These are phyloP conservation scores for Discostella stelligeroides DNA, from an alignment of 108 stramenopile genomes.

Conservation along the genomic window DNA sequence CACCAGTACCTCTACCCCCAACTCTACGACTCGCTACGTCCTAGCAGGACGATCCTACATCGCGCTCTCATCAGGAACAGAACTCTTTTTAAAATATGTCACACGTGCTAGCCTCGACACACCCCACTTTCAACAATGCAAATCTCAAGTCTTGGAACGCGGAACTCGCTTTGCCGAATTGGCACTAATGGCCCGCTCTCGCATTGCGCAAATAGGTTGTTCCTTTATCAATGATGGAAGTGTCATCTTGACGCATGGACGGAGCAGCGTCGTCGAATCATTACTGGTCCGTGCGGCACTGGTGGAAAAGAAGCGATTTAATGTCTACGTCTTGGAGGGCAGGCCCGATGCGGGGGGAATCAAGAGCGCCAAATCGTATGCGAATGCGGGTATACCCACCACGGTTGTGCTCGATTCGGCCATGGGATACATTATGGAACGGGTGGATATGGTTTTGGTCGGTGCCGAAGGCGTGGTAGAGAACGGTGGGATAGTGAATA, in stretches of 20 bases:
- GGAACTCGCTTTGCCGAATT: slow-evolving; percentile 91
- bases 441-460: slow-evolving; percentile 89
- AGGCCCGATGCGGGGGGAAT: slow-evolving; percentile 90
- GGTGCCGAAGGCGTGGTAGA: slow-evolving; percentile 98
- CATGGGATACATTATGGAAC: slow-evolving; percentile 94
- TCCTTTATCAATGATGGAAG: slow-evolving; percentile 91
- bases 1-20: not conserved
- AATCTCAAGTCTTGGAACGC: slow-evolving; percentile 79
- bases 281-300: slow-evolving; percentile 79
- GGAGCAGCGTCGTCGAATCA: slow-evolving; percentile 83
- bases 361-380: slow-evolving; percentile 71
- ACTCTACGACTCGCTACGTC: slow-evolving; percentile 16
- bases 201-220: slow-evolving; percentile 82
- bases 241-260: slow-evolving; percentile 92
- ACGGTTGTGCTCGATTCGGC: slow-evolving; percentile 92
- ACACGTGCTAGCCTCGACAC: slow-evolving; percentile 89
- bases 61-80: slow-evolving; percentile 73
- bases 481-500: slow-evolving; percentile 97
- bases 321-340: slow-evolving; percentile 88
- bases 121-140: slow-evolving; percentile 81
- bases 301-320: slow-evolving; percentile 77
- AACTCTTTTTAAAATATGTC: slow-evolving; percentile 86
- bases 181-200: slow-evolving; percentile 82
- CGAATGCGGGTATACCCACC: slow-evolving; percentile 85
- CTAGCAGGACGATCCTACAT: slow-evolving; percentile 64